Conservation (phyloP, 371 early-diverging fungal genomes). For the Phascolomyces articulosus region DNA sequence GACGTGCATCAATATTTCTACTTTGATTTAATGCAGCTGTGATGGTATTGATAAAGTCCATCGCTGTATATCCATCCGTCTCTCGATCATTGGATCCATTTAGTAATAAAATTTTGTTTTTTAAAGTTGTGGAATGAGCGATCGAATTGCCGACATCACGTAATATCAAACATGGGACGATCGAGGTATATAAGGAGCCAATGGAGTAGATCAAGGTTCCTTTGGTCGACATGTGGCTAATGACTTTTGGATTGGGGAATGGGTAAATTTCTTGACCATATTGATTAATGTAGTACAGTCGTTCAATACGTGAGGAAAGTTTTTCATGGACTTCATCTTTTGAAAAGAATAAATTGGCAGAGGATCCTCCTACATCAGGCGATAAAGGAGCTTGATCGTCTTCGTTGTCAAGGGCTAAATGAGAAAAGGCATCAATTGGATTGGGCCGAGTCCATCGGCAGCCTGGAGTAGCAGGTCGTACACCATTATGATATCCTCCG, state of each 20-base stretch:
- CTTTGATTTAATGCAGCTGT: constrained; percentile 62
- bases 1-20: constrained; percentile 47
- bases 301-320: constrained; percentile 34
- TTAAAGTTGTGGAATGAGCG: constrained; percentile 45
- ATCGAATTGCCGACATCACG: constrained; percentile 58
- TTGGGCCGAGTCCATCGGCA: constrained; percentile 28
- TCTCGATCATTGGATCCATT: constrained; percentile 71
- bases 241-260: constrained; percentile 55
- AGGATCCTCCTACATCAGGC: constrained; percentile 3
- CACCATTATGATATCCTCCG: neutral
- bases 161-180: constrained; percentile 65
- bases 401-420: constrained; percentile 30
- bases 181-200: constrained; percentile 66
- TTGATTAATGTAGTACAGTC: constrained; percentile 71
- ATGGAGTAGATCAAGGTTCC: constrained; percentile 62
- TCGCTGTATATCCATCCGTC: constrained; percentile 59
- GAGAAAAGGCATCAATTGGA: constrained; percentile 53
- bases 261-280: constrained; percentile 68
- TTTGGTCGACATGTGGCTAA: constrained; percentile 31
- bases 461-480: neutral
- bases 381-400: constrained; percentile 11
- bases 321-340: constrained; percentile 41
- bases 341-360: constrained; percentile 55
- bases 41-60: constrained; percentile 65
- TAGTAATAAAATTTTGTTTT: constrained; percentile 61